A percentile compares a stretch with the other conserved stretches of the same genome.
Evolutionary conservation across 768 basidiomycete species (phyloP).

Genomic region (Lentinula boryana): DNA sequence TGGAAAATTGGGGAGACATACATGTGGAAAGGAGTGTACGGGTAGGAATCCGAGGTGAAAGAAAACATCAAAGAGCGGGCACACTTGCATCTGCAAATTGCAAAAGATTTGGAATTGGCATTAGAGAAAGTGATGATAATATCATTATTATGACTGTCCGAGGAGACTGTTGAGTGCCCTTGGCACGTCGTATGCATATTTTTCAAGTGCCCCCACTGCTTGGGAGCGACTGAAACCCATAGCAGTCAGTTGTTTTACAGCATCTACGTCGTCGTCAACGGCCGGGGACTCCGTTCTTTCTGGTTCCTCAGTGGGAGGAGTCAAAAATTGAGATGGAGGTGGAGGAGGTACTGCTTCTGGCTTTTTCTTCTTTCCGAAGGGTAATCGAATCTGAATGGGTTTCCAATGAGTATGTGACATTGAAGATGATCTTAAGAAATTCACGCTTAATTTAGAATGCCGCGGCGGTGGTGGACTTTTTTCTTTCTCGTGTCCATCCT

Average conservation of each 20-base stretch:
- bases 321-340: conserved; percentile 30
- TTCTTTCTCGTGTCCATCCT: conserved; percentile 50
- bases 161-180: conserved; percentile 74
- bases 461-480: conserved; percentile 52
- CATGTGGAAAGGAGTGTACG: background rate
- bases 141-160: conserved; percentile 18
- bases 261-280: conserved; percentile 65
- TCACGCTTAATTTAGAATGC: conserved; percentile 73
- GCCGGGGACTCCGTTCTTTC: conserved; percentile 40
- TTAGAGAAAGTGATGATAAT: background rate
- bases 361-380: conserved; percentile 75
- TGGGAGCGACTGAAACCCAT: conserved; percentile 91
- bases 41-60: background rate
- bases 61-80: background rate
- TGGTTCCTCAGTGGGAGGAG: conserved; percentile 41
- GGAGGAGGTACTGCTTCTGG: conserved; percentile 40
- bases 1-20: background rate
- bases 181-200: conserved; percentile 75
- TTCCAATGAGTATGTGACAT: conserved; percentile 6
- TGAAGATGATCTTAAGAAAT: conserved; percentile 20
- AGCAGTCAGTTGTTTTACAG: conserved; percentile 71
- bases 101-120: background rate
- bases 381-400: conserved; percentile 59
- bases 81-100: background rate
- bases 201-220: conserved; percentile 81